These are phyloP conservation scores for Saturnispora ahearnii DNA, from an alignment of 805 yeast genomes.

Conservation along the genomic window DNA sequence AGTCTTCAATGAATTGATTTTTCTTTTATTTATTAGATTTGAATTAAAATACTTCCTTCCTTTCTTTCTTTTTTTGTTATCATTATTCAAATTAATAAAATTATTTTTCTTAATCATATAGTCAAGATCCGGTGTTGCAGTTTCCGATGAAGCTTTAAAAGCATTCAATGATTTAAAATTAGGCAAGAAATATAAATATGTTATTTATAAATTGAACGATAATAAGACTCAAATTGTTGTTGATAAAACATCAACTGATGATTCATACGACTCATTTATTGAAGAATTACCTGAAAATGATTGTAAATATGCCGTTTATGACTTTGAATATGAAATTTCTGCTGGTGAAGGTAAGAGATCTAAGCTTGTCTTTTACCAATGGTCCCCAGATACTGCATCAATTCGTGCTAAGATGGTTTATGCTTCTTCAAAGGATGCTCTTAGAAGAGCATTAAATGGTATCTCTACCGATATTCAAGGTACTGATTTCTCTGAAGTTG, in stretches of 20 bases:
- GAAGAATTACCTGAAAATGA: constrained; percentile 90
- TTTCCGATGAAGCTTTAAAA: constrained; percentile 76
- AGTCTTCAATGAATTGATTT: too few relatives aligned
- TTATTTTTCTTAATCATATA: neutral
- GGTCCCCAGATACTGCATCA: constrained; percentile 98
- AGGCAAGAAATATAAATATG: constrained; percentile 80
- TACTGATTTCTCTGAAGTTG: constrained; percentile 95
- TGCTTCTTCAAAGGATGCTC: constrained; percentile 96
- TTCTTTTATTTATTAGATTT: too few relatives aligned
- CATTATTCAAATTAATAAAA: neutral
- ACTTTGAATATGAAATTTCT: constrained; percentile 87
- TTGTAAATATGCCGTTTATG: constrained; percentile 93
- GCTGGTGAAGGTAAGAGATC: constrained; percentile 87
- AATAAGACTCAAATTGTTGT: constrained; percentile 85
- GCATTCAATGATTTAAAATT: constrained; percentile 95
- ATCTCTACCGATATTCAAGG: constrained; percentile 93
- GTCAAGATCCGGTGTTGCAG: constrained; percentile 50
- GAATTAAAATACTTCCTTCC: too few relatives aligned
- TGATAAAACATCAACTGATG: constrained; percentile 67
- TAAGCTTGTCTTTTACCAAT: constrained; percentile 66
- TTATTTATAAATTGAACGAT: constrained; percentile 75
- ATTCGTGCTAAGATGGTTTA: constrained; percentile 95
- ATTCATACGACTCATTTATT: constrained; percentile 76
- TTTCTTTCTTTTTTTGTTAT: too few relatives aligned
- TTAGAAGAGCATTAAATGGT: constrained; percentile 96